These are phyloP conservation scores for Letharia columbiana DNA, from an alignment of 495 filamentous ascomycete species.

Conservation along the genomic window DNA sequence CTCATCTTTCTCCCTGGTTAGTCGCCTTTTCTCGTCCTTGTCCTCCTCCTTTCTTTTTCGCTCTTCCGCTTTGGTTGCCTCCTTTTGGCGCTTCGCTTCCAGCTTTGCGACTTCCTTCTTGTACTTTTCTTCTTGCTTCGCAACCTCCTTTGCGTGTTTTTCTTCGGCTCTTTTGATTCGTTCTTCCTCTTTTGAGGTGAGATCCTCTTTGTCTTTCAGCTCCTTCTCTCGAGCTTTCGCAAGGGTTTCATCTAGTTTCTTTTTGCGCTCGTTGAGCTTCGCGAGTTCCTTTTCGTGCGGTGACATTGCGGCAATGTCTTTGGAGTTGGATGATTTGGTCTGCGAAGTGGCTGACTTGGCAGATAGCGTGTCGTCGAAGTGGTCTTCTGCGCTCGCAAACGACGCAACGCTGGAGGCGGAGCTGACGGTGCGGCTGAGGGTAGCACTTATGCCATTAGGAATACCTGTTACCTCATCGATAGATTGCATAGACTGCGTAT, in stretches of 20 bases:
- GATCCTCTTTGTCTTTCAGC: conserved; percentile 39
- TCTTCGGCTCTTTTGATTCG: conserved; percentile 47
- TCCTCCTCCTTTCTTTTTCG: conserved; percentile 47
- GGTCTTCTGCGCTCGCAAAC: conserved; percentile 34
- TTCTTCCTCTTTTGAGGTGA: conserved; percentile 37
- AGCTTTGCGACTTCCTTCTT: conserved; percentile 53
- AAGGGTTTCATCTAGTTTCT: conserved; percentile 62
- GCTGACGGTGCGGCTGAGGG: conserved; percentile 32
- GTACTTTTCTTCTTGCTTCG: conserved; percentile 58
- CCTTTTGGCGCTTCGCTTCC: conserved; percentile 45
- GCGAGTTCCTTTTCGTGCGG: conserved; percentile 63
- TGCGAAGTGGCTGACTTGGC: conserved; percentile 16
- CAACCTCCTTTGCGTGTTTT: conserved; percentile 49
- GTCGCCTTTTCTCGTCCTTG: conserved; percentile 49
- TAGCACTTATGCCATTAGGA: conserved; percentile 22
- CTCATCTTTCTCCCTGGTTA: conserved; percentile 48
- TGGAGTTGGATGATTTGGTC: conserved; percentile 10
- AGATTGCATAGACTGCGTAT: conserved; percentile 3
- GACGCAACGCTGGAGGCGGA: conserved; percentile 23
- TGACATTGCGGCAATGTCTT: conserved; percentile 25
- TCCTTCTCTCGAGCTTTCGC: conserved; percentile 39
- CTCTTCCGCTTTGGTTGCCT: conserved; percentile 38
- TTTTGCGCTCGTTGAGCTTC: conserved; percentile 63
- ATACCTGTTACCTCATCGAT: conserved; percentile 18
- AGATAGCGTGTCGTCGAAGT: conserved; percentile 21